A percentile compares a stretch with the other conserved stretches of the same genome.
Conservation (phyloP, 2,329 filamentous ascomycete genomes). For the Alternaria incomplexa region DNA sequence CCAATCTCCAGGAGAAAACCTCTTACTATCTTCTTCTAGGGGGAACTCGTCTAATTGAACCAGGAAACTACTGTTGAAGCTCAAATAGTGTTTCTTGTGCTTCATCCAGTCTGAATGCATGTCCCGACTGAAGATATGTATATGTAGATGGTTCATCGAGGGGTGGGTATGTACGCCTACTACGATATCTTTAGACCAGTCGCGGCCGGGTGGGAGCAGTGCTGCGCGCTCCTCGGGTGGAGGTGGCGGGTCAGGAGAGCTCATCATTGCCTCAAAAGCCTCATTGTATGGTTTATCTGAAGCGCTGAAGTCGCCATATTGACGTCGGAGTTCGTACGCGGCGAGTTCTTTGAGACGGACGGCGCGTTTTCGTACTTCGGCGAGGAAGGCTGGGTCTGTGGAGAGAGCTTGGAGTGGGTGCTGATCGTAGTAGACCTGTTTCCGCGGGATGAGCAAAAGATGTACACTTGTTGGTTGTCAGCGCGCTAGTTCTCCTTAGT, state of each 20-base stretch:
- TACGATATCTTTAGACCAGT: conserved; percentile 78
- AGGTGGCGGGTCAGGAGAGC: conserved; percentile 45
- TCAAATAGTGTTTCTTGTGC: conserved; percentile 89
- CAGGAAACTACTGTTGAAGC: conserved; percentile 86
- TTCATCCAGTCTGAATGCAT: conserved; percentile 74
- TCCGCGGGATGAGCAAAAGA: conserved; percentile 83
- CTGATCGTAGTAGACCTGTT: conserved; percentile 62
- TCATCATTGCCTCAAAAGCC: conserved; percentile 59
- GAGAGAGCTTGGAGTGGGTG: conserved; percentile 82
- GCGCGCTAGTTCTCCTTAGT: neutral
- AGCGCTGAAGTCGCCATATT: conserved; percentile 67
- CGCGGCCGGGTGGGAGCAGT: conserved; percentile 67
- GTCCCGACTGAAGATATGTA: conserved; percentile 85
- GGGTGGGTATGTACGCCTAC: conserved; percentile 86
- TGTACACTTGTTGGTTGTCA: conserved; percentile 67
- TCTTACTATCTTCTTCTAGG: conserved; percentile 67
- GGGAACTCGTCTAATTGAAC: conserved; percentile 82
- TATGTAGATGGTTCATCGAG: conserved; percentile 89
- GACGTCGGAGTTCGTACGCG: conserved; percentile 75
- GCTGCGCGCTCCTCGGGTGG: conserved; percentile 51
- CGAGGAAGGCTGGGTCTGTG: conserved; percentile 69
- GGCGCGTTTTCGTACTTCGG: conserved; percentile 66
- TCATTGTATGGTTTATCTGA: conserved; percentile 67
- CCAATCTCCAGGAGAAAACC: conserved; percentile 67
- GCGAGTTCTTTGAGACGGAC: conserved; percentile 67